Base-by-base conservation (phyloP, 176 grass and related monocot genomes). In the Microstegium vimineum region DNA sequence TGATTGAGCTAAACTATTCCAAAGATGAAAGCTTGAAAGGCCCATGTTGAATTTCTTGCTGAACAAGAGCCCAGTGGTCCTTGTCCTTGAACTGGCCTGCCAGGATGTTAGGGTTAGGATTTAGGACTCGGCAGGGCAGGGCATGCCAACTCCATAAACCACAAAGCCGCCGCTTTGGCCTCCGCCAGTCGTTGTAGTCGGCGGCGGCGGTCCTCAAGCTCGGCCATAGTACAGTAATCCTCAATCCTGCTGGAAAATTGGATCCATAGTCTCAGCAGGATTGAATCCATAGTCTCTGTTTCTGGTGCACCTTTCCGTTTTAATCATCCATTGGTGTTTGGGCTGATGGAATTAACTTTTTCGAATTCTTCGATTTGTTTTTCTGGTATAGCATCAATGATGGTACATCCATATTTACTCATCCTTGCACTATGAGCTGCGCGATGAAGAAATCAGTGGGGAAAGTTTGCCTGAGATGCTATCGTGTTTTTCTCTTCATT, bases 341-440 rank as follows among this genome's bases (percentile, higher is more conserved):
- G 23, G 4, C 1, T 77, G 12, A 8, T 1, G n/a, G 38, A 16
- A 43, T 70, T 37, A 37, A 42, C 6, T 35, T 88, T 54, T 10
- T 25, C 27, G 0, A 49, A 5, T 43, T 43, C 23, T 25, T 47
- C 1, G 16, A 15, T 20, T 59, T 20, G 10, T 46, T 66, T 54
- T 5, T 18, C 10, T 3, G 56, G 18, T 22, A 3, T 77, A 77
- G 85, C 81, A 81, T 77, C 76, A 5, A 65, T 87, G 85, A 87
- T 87, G 81, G 66, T 80, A 79, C 81, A 87, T 80, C 81, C 89
- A 46, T 52, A 45, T 74, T 63, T 49, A 81, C 73, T 87, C 81
- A 87, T 87, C 89, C 85, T 87, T 91, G 81, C 76, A 87, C 81
- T 86, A 82, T 74, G 88, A 90, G 88, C 45, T 47, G 8, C 26